Evolutionary conservation across 768 basidiomycete species (phyloP).

Genomic region (Rhizopogon vulgaris): DNA sequence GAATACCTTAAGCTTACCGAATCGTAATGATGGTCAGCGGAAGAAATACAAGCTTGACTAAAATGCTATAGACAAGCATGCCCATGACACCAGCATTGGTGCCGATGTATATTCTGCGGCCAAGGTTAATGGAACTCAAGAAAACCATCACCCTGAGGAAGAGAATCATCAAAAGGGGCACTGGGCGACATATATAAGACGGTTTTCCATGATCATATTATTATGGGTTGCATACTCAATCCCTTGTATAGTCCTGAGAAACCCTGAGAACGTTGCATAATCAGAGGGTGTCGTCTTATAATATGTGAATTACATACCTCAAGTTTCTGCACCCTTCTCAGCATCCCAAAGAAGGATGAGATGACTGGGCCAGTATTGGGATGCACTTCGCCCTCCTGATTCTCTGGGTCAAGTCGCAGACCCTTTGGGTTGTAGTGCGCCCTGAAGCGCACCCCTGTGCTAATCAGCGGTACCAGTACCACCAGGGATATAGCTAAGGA

Average conservation of each 20-base stretch:
- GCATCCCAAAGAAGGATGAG: conserved; percentile 69
- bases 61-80: conserved; percentile 56
- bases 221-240: conserved; percentile 37
- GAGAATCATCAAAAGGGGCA: conserved; percentile 47
- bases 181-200: conserved; percentile 30
- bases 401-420: conserved; percentile 58
- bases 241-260: conserved; percentile 78
- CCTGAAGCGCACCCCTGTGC: conserved; percentile 68
- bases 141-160: conserved; percentile 44
- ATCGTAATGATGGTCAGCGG: conserved; percentile 74
- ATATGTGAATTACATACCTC: conserved; percentile 43
- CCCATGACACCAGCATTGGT: conserved; percentile 57
- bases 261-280: conserved; percentile 35
- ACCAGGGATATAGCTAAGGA: conserved; percentile 48
- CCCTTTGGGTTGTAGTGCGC: conserved; percentile 86
- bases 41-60: conserved; percentile 57
- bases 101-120: conserved; percentile 59
- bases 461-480: conserved; percentile 56
- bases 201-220: conserved; percentile 29
- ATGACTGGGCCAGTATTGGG: conserved; percentile 75
- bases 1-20: conserved; percentile 41
- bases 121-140: conserved; percentile 49
- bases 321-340: conserved; percentile 59
- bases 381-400: conserved; percentile 56
- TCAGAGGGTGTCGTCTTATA: neutral